A percentile compares a stretch with the other conserved stretches of the same genome.
These are phyloP conservation scores for Sphagnum tenellum DNA, from an alignment of 225 moss, liverwort and hornwort species.

Conservation along the genomic window DNA sequence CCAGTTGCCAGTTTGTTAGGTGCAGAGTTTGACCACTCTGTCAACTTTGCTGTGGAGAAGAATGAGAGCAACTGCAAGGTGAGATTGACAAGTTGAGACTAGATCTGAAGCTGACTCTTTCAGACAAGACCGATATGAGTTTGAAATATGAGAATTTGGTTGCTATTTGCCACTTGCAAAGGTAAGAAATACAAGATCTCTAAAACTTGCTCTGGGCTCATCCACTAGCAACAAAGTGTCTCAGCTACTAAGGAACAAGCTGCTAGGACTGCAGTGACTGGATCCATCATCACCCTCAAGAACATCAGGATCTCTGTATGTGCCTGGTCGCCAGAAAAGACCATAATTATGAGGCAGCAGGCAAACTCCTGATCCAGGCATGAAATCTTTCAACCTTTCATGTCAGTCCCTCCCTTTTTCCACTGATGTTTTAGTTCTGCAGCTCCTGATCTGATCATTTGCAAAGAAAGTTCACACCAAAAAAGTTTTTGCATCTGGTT, in stretches of 20 bases:
- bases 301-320: not conserved
- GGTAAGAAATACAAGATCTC: conserved; percentile 75
- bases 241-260: conserved; percentile 12
- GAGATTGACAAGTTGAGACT: conserved; percentile 63
- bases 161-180: conserved; percentile 73
- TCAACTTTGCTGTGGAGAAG: conserved; percentile 19
- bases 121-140: conserved; percentile 53
- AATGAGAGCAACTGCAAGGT: conserved; percentile 41
- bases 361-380: conserved; percentile 77
- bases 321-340: conserved; percentile 27
- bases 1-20: conserved; percentile 66
- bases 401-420: not conserved
- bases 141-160: conserved; percentile 73
- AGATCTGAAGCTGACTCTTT: conserved; percentile 50
- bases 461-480: too few species aligned
- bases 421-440: not conserved
- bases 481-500: too few species aligned
- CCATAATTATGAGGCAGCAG: conserved; percentile 25
- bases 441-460: too few species aligned
- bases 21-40: conserved; percentile 43
- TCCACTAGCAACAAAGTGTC: conserved; percentile 9
- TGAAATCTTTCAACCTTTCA: conserved; percentile 9
- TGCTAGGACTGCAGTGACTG: not conserved
- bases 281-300: not conserved
- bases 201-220: conserved; percentile 41